phyloP scores from a whole-genome alignment of 345 rosid species.

The Salix arbutifolia region DNA sequence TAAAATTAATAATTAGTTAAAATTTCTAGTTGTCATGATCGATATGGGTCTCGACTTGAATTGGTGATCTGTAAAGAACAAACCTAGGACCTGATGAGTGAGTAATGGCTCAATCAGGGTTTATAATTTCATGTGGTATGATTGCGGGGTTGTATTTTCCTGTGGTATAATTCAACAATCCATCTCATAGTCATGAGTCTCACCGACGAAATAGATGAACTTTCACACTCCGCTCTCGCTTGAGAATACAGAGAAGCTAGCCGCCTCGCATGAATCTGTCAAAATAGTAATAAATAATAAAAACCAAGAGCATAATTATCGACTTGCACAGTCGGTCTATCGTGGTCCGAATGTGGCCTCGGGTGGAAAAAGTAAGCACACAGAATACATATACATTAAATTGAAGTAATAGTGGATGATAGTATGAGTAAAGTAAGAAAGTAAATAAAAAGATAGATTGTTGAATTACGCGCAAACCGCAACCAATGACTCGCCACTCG shows the following conservation, averaged over 20 bases:
- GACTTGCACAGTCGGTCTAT: not conserved
- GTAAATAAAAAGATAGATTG: not conserved
- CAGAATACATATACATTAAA: not conserved
- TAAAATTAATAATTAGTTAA: too few species aligned
- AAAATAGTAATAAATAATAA: too few species aligned
- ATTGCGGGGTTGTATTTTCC: not conserved
- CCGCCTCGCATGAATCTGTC: not conserved
- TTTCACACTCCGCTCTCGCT: not conserved
- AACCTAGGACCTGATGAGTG: too few species aligned
- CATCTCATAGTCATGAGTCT: not conserved
- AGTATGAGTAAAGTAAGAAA: not conserved
- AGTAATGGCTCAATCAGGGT: not conserved
- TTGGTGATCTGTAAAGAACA: fast-evolving
- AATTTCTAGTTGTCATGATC: fast-evolving
- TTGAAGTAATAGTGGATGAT: not conserved
- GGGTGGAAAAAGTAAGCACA: not conserved
- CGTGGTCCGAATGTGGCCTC: not conserved
- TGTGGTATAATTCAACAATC: not conserved
- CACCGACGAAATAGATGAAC: not conserved
- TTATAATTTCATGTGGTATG: not conserved
- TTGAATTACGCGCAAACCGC: not conserved
- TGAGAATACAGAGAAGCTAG: not conserved
- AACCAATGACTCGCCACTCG: not conserved
- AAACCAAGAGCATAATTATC: not conserved
- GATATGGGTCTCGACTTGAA: fast-evolving